Evolutionary conservation across 1,284 basidiomycete species (phyloP).

Genomic region (Ganoderma leucocontextum): DNA sequence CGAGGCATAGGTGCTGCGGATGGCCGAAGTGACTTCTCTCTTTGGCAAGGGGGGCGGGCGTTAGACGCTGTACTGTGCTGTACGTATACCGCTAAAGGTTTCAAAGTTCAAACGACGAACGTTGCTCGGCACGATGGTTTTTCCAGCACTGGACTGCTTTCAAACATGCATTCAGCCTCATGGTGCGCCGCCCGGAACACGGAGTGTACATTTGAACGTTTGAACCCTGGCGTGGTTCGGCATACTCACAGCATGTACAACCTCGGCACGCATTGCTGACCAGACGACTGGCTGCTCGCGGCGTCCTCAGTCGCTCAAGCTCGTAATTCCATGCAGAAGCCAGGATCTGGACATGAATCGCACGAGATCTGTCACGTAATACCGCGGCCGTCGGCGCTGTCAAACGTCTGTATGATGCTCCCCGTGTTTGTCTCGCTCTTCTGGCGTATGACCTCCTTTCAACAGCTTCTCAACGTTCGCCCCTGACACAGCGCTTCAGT

Average conservation of each 20-base stretch:
- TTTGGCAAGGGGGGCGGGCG: background rate
- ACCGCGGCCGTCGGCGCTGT: constrained; percentile 7
- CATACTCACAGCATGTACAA: background rate
- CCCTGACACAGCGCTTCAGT: background rate
- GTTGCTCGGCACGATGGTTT: background rate
- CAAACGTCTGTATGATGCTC: background rate
- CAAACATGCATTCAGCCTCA: background rate
- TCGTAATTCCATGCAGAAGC: background rate
- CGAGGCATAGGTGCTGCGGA: constrained; percentile 27
- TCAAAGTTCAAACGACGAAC: constrained; percentile 3
- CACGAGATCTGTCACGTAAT: background rate
- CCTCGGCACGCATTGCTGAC: background rate
- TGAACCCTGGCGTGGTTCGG: background rate
- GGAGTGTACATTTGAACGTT: background rate
- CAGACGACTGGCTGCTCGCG: background rate
- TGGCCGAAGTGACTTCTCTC: background rate
- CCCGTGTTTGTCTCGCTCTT: background rate
- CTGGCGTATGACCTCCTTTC: constrained; percentile 12
- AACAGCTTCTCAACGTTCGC: background rate
- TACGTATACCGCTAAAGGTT: background rate
- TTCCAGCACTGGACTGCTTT: background rate
- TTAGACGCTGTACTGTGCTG: background rate
- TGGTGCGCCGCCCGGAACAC: background rate
- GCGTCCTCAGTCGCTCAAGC: background rate
- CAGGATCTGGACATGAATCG: background rate